Base-by-base conservation (phyloP, 2,329 filamentous ascomycete genomes). In the Thielaviopsis cerberus region DNA sequence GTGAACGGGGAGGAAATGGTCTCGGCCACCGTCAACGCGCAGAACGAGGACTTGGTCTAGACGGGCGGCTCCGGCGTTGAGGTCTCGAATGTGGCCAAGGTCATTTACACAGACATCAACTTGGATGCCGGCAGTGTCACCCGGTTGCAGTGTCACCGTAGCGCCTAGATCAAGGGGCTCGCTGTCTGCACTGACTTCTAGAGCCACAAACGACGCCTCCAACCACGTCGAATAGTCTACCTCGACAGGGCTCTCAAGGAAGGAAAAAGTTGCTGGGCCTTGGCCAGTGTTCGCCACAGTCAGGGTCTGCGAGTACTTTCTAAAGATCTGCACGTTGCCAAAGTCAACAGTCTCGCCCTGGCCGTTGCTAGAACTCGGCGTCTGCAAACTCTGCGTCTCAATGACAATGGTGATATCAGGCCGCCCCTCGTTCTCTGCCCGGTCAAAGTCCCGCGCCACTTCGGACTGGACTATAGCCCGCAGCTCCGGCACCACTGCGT, bases 211-310 rank as follows among this genome's bases (percentile, higher is more conserved):
- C 0, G 74, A 75, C 0, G 88, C 76, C 22, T 75, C 78, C 17
- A 96, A 73, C 90, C 91, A 97, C 8, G 73, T 69, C 0, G 82
- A 77, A 0, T 63, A 58, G 13, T 62, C 63, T 72, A 68, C 65
- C 1, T 73, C 71, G 1, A 75, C 72, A 2, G 86, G 83, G 62
- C 82, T 82, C 60, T 88, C 84, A 0, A 90, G 80, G 67, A 98
- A 94, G 1, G 77, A 79, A 65, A 96, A 85, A 0, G 76, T 86
- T 0, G 92, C 90, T 2, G 82, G 70, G 0, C 94, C 88, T 26
- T 88, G 78, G 1, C 92, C 85, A 0, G 92, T 98, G 64, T 98
- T 98, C 25, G 92, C 92, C 58, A 98, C 80, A 0, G 90, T 97
- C 51, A 97, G 68, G 3, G 76, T 79, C 4, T 83, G 78, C 8